Evolutionary conservation across 331 rosid species (phyloP), one percentile per base, ranked within the genome.

Genomic region (Spiraea crenata): DNA sequence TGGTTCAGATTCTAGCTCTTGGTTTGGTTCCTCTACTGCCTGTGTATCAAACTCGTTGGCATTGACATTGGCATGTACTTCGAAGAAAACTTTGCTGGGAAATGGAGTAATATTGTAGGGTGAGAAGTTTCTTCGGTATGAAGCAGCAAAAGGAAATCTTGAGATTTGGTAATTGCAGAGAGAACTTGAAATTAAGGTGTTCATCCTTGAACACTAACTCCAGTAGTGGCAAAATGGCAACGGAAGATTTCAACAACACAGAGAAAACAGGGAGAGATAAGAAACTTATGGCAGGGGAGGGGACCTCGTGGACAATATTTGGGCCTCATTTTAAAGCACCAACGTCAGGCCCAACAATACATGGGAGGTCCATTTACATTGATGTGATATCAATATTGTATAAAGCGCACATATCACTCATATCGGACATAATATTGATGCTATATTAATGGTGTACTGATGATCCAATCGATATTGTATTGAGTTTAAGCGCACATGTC

Each of bases 21-120:
- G 81, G 40, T 59, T 47, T 19, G 74, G 72, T 64, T 80, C 80
- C 56, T 76, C 88, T 8, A 72, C 65, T 12, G 85, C 65, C 75
- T 74, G 86, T 12, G 85, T 46, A 54, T 89, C 80, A 42, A 81
- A 10, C 64, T 93, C 91, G 65, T 89, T 86, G 70, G 89, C 71
- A 81, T 84, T 82, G 77, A 91, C 88, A 45, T 80, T 82, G 74
- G 95, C 92, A 56, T 76, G 75, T n/a, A 75, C n/a, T 64, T 81
- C 57, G 76, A 71, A 74, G 72, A 60, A 57, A 15, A 52, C 69
- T 77, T 31, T 69, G 56, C 46, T 65, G 77, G 49, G 73, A 47
- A 47, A 51, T 51, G 64, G 47, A 67, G 67, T 17, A 25, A 25
- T 25, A 25, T 67, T 44, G 64, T 61, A 47, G 59, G n/a, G 16